phyloP scores from a whole-genome alignment of 2,329 filamentous ascomycete genomes.

The Talaromyces sp. region DNA sequence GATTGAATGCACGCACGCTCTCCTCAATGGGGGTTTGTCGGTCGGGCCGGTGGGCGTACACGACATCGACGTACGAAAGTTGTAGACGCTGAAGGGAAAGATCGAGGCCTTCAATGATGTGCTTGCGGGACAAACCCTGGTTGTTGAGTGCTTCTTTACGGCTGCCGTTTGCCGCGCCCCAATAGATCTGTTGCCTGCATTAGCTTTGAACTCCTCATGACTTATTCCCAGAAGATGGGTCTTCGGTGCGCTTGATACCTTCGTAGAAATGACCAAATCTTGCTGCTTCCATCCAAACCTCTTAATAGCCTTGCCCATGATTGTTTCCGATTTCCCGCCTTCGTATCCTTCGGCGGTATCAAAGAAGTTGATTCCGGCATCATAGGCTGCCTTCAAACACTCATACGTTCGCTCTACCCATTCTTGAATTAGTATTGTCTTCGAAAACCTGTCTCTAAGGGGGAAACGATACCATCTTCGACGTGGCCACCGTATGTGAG shows the following conservation, averaged over 20 bases:
- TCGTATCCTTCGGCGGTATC: conserved; percentile 56
- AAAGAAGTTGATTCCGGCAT: conserved; percentile 57
- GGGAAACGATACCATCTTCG: conserved; percentile 51
- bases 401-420: conserved; percentile 31
- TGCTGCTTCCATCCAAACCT: conserved; percentile 58
- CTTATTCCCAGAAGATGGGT: background rate
- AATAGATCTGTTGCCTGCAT: conserved; percentile 54
- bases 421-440: background rate
- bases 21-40: conserved; percentile 67
- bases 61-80: conserved; percentile 64
- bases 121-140: conserved; percentile 64
- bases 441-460: background rate
- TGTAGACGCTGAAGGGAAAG: conserved; percentile 59
- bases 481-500: conserved; percentile 75
- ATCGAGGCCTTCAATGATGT: conserved; percentile 64
- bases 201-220: background rate
- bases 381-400: conserved; percentile 54
- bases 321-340: conserved; percentile 52
- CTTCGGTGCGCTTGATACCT: conserved; percentile 31
- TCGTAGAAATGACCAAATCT: conserved; percentile 57
- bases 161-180: conserved; percentile 59
- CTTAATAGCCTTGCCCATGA: conserved; percentile 57
- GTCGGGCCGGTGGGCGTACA: conserved; percentile 68
- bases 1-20: conserved; percentile 67
- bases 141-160: conserved; percentile 63